Conservation (phyloP, 2,329 filamentous ascomycete species). For the Apiospora phragmitis region DNA sequence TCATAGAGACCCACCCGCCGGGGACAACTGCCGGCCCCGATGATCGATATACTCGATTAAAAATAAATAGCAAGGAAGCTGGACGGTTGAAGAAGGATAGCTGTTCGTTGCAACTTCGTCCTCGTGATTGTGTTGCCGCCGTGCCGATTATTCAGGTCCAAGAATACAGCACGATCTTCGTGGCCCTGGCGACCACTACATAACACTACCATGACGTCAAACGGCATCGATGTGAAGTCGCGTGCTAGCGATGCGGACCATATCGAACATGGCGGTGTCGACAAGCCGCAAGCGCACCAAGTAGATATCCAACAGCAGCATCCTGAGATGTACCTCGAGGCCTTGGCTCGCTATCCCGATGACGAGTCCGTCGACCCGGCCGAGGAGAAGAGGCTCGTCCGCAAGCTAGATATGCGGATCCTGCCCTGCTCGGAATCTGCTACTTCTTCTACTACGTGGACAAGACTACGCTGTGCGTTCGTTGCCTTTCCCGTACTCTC, state of each 20-base stretch:
- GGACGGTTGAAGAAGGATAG: not conserved
- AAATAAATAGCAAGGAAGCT: not conserved
- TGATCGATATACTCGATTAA: not conserved
- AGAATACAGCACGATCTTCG: not conserved
- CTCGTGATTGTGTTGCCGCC: not conserved
- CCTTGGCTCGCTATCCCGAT: not conserved
- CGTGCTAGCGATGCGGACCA: not conserved
- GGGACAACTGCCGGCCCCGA: not conserved
- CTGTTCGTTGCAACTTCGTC: not conserved
- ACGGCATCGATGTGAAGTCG: not conserved
- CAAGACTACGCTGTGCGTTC: slow-evolving; percentile 49
- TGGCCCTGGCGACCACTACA: not conserved
- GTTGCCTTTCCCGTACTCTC: not conserved
- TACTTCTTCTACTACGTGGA: slow-evolving; percentile 50
- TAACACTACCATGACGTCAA: not conserved
- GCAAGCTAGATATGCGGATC: slow-evolving; percentile 50
- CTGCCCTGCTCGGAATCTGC: slow-evolving; percentile 53
- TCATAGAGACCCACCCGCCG: not conserved
- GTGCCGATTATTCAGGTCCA: not conserved
- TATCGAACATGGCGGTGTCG: not conserved
- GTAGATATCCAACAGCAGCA: not conserved
- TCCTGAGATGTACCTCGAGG: not conserved
- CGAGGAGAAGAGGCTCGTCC: slow-evolving; percentile 31
- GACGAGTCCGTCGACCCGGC: slow-evolving; percentile 32
- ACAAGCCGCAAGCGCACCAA: not conserved